A percentile compares a stretch with the other conserved stretches of the same genome.
phyloP scores from a whole-genome alignment of 306 rosid species.

The Cucurbita argyrosperma region DNA sequence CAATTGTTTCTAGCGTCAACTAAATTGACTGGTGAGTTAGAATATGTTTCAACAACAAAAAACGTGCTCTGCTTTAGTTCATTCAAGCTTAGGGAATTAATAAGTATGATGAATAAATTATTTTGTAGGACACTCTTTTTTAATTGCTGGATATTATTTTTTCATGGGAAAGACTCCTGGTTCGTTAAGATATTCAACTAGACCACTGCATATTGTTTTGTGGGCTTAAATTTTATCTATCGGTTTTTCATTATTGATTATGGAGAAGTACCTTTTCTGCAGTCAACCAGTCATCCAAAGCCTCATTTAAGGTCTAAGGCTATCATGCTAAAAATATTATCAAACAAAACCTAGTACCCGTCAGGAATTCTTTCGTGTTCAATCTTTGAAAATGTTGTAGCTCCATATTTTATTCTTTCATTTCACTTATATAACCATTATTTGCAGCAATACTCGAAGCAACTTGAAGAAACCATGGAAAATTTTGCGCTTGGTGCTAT shows the following conservation, averaged over 20 bases:
- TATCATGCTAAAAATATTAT: neutral
- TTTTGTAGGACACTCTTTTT: neutral
- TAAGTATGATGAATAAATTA: neutral
- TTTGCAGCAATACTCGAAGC: conserved; percentile 75
- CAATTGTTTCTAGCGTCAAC: neutral
- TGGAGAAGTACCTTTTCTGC: too few species aligned
- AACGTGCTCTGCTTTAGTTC: neutral
- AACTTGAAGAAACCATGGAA: conserved; percentile 91
- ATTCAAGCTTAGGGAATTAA: neutral
- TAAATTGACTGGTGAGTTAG: neutral
- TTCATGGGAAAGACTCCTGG: neutral
- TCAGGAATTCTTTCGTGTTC: neutral
- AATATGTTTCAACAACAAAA: neutral
- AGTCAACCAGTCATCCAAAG: neutral
- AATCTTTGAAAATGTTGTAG: neutral
- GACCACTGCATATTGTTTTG: too few species aligned
- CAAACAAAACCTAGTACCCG: neutral
- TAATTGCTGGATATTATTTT: neutral
- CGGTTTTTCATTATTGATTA: too few species aligned
- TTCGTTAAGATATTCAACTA: neutral
- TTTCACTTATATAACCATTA: conserved; percentile 7
- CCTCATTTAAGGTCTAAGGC: neutral
- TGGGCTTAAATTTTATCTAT: too few species aligned
- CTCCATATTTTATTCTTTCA: neutral
- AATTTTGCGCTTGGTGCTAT: conserved; percentile 67